Evolutionary conservation across 2,329 filamentous ascomycete species (phyloP).

Genomic region (Paecilomyces sp.): DNA sequence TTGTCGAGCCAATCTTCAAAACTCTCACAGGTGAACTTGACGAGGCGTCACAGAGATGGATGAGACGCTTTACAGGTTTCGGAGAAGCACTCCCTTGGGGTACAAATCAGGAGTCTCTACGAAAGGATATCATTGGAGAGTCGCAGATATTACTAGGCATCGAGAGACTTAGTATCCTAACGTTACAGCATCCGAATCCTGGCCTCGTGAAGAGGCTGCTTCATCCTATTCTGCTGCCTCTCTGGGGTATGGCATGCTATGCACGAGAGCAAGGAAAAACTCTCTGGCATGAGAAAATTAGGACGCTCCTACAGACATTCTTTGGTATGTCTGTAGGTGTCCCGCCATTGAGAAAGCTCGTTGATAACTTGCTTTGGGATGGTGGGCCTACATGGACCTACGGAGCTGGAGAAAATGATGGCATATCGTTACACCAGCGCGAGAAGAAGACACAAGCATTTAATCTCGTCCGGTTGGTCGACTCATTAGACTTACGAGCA

Average conservation of each 20-base stretch:
- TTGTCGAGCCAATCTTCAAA: conserved; percentile 34
- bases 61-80: conserved; percentile 14
- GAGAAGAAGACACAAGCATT: conserved; percentile 8
- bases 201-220: conserved; percentile 35
- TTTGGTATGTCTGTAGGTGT: conserved; percentile 33
- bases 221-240: conserved; percentile 31
- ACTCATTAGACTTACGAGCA: conserved; percentile 28
- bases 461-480: conserved; percentile 26
- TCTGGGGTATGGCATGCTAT: conserved; percentile 35
- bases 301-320: conserved; percentile 29
- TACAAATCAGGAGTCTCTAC: background rate
- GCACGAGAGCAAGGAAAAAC: conserved; percentile 21
- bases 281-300: conserved; percentile 20
- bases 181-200: conserved; percentile 36
- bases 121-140: conserved; percentile 17
- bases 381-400: conserved; percentile 34
- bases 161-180: conserved; percentile 27
- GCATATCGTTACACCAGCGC: conserved; percentile 21
- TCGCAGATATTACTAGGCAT: conserved; percentile 23
- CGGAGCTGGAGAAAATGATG: conserved; percentile 10
- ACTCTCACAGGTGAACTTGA: conserved; percentile 26
- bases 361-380: conserved; percentile 35
- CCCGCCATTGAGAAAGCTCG: conserved; percentile 28
- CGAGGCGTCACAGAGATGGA: conserved; percentile 17
- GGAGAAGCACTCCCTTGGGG: conserved; percentile 5